These are phyloP conservation scores for Crithidia sp. DNA, from an alignment of 208 protist species.

Conservation along the genomic window DNA sequence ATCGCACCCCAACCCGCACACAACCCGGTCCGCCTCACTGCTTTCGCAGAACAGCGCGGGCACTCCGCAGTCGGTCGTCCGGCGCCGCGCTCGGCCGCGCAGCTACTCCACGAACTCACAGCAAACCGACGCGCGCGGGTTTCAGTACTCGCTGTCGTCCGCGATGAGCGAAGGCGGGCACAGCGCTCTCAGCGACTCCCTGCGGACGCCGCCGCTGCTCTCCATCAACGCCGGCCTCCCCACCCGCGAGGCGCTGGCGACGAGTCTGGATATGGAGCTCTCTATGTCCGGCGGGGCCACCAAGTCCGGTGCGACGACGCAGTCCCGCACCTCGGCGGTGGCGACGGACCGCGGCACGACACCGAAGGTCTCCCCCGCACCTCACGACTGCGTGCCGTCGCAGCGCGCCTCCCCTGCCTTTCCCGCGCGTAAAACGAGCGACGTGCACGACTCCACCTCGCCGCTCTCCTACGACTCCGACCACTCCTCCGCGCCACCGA, in stretches of 20 bases:
- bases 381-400: neutral
- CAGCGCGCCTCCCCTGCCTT: neutral
- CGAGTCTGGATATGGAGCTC: constrained; percentile 26
- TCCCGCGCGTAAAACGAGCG: neutral
- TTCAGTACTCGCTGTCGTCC: constrained; percentile 38
- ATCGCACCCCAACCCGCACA: constrained; percentile 4
- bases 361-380: neutral
- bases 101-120: constrained; percentile 34
- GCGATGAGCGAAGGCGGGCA: constrained; percentile 30
- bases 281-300: constrained; percentile 15
- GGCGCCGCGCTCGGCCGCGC: constrained; percentile 25
- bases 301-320: constrained; percentile 14
- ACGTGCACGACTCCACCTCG: constrained; percentile 1
- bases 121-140: constrained; percentile 29
- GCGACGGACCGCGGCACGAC: constrained; percentile 1
- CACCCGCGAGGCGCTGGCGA: constrained; percentile 15
- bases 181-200: constrained; percentile 32
- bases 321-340: constrained; percentile 2
- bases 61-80: constrained; percentile 15
- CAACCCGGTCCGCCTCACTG: constrained; percentile 19
- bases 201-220: constrained; percentile 22
- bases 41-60: constrained; percentile 29
- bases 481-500: neutral
- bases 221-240: constrained; percentile 1
- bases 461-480: constrained; percentile 8